Base-by-base conservation (phyloP, 2,329 filamentous ascomycete species). In the Botrytis deweyae region DNA sequence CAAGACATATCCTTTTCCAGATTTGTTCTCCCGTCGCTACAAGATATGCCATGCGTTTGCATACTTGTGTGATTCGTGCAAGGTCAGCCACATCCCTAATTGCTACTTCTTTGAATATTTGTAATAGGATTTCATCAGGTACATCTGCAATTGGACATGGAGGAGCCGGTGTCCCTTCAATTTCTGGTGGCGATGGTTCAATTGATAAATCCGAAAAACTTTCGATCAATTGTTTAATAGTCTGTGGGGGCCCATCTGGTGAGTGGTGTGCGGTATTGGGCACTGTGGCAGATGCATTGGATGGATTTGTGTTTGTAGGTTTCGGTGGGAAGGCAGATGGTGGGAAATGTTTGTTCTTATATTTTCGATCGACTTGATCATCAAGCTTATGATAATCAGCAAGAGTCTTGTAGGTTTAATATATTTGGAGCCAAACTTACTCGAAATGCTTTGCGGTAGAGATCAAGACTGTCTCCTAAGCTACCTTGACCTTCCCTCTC, bases 311-410 rank as follows among this genome's bases (percentile, higher is more conserved):
- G 22, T 78, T 80, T 36, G 70, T 72, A 73, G 74, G 73, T 77
- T 79, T 90, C 75, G 86, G 83, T 76, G 85, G 83, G 77, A 84
- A 86, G 49, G 82, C 83, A 16, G 88, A 87, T 58, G 89, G 86
- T 40, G 95, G 92, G 80, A 96, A 98, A 83, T 98, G 91, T 84
- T 98, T 98, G 80, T 93, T 92, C 79, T 93, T 93, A 84, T 98
- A 99, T 73, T 88, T 87, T 79, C 93, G 89, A 82, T 99, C 94
- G 70, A 99, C 95, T 22, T 87, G 86, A 73, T 91, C 87, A 81
- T 98, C 96, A 83, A 99, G 89, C 92, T 95, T 77, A 14, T 73
- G 25, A 33, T 72, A 75, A 73, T 80, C 62, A 76, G 67, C 72
- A 25, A 29, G 46, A 16, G 59, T 29, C 61, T 40, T 46, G 70